Evolutionary conservation across 108 stramenopile species (phyloP).

Genomic region (Parietichytrium sp.): DNA sequence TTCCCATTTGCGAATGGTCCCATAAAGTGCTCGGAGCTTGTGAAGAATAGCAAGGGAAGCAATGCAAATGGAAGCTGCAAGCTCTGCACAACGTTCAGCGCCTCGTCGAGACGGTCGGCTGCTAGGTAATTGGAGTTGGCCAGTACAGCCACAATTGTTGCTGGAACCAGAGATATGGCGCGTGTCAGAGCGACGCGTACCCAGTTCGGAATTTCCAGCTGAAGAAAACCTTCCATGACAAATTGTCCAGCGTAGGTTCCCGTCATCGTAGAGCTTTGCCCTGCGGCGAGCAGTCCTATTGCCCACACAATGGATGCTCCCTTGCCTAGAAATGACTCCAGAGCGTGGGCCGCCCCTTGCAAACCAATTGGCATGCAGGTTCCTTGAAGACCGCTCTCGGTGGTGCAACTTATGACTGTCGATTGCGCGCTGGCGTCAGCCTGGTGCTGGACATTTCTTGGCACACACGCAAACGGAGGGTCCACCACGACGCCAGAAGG

Average conservation of each 20-base stretch:
- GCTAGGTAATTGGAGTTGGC: slow-evolving; percentile 58
- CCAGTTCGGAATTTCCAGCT: slow-evolving; percentile 65
- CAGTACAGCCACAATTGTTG: slow-evolving; percentile 68
- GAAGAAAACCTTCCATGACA: slow-evolving; percentile 79
- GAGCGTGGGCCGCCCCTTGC: slow-evolving; percentile 48
- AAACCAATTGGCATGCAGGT: slow-evolving; percentile 56
- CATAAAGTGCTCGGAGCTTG: slow-evolving; percentile 61
- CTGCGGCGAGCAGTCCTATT: slow-evolving; percentile 75
- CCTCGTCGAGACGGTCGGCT: slow-evolving; percentile 67
- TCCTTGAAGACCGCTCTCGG: slow-evolving; percentile 52
- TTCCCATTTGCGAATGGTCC: slow-evolving; percentile 53
- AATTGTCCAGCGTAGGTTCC: slow-evolving; percentile 82
- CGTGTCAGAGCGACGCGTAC: slow-evolving; percentile 70
- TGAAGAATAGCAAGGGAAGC: slow-evolving; percentile 73
- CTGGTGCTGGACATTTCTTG: background rate
- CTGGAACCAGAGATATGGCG: slow-evolving; percentile 71
- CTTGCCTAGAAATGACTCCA: slow-evolving; percentile 48
- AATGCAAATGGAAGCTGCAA: slow-evolving; percentile 77
- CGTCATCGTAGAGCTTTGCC: slow-evolving; percentile 74
- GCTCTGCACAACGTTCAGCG: slow-evolving; percentile 73
- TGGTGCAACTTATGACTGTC: slow-evolving; percentile 52
- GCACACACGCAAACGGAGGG: slow-evolving; percentile 13
- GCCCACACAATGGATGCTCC: slow-evolving; percentile 75
- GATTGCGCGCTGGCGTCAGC: background rate
- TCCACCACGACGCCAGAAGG: background rate